Percentiles rank a stretch among this genome's conserved stretches.
Conservation (phyloP, 2,329 filamentous ascomycete genomes). For the Penicillium psychrosexuale region DNA sequence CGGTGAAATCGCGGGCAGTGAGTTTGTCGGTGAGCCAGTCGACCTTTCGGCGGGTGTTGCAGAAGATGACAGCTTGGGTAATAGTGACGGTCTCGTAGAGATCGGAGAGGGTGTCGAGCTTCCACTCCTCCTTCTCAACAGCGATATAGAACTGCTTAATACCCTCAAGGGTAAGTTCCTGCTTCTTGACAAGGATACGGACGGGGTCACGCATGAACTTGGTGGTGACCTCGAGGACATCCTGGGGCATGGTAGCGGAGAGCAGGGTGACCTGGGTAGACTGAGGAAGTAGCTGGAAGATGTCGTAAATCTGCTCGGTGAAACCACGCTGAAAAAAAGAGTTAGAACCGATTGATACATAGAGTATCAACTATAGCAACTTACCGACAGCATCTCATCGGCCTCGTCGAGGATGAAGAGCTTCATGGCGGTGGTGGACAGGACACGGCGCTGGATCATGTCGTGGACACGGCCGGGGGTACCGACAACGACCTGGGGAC, state of each 20-base stretch:
- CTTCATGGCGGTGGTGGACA: slow-evolving; percentile 72
- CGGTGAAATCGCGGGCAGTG: slow-evolving; percentile 97
- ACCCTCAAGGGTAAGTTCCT: slow-evolving; percentile 89
- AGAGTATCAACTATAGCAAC: background rate
- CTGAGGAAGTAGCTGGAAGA: slow-evolving; percentile 93
- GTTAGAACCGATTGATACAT: background rate
- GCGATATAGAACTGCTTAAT: slow-evolving; percentile 99
- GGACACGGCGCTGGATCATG: slow-evolving; percentile 72
- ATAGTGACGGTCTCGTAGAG: slow-evolving; percentile 98
- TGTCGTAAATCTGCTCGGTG: slow-evolving; percentile 97
- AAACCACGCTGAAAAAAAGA: slow-evolving; percentile 71
- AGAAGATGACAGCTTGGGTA: slow-evolving; percentile 98
- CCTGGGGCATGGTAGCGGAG: slow-evolving; percentile 92
- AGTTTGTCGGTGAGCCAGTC: slow-evolving; percentile 99
- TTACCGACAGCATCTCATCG: slow-evolving; percentile 63
- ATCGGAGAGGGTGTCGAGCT: slow-evolving; percentile 97
- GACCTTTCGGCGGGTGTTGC: slow-evolving; percentile 97
- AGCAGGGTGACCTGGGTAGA: slow-evolving; percentile 98
- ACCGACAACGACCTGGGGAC: slow-evolving; percentile 94
- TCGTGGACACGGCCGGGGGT: slow-evolving; percentile 94
- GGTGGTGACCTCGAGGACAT: slow-evolving; percentile 97
- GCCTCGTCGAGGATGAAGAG: slow-evolving; percentile 76
- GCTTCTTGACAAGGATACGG: slow-evolving; percentile 31
- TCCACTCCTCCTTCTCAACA: slow-evolving; percentile 99
- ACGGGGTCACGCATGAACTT: slow-evolving; percentile 94